Evolutionary conservation across 257 asterid species (phyloP), one percentile per base, ranked within the genome.

Genomic region (Oldenlandia corymbosa): DNA sequence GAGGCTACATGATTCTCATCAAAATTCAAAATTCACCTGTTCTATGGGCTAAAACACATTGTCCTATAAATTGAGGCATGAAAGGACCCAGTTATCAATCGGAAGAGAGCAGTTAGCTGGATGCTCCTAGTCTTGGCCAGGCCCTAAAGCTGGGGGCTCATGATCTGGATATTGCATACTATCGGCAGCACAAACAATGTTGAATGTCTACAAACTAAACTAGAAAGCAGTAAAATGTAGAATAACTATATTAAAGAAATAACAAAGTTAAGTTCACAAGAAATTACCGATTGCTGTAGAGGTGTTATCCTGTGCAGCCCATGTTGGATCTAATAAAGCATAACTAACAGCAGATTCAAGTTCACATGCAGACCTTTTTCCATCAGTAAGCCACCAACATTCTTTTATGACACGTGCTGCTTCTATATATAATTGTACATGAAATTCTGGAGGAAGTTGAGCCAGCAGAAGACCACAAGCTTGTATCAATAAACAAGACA

Each of bases 231-330:
- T 17, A 17, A 62, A 18, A 46, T n/a, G 30, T 20, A 30, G 45
- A 6, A 20, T 43, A 45, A 46, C 28, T 62, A 11, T 37, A 20
- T 41, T 26, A 50, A 24, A 12, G 34, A 60, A 46, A 32, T 37
- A 55, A 26, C 12, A 32, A 45, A 24, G 60, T 37, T 46, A 60
- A 62, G 64, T 48, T 23, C 50, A 59, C 23, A 64, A 67, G 61
- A 60, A 55, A 80, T 41, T 89, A 92, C 99, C 99, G 57, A 93
- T 80, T 67, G 97, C 91, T 62, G 99, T 93, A 58, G 99, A 93
- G 73, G 99, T 93, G 71, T 90, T 90, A 76, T 93, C 99, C 83
- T 89, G 96, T 39, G 97, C 94, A 73, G 97, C 99, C 96, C 95
- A 90, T 41, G 97, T 84, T 55, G 99, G 99, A 73, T 93, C 99